Evolutionary conservation across 1,139 yeast species (phyloP), one percentile per base, ranked within the genome.

Genomic region (Hyphopichia khmerensis): DNA sequence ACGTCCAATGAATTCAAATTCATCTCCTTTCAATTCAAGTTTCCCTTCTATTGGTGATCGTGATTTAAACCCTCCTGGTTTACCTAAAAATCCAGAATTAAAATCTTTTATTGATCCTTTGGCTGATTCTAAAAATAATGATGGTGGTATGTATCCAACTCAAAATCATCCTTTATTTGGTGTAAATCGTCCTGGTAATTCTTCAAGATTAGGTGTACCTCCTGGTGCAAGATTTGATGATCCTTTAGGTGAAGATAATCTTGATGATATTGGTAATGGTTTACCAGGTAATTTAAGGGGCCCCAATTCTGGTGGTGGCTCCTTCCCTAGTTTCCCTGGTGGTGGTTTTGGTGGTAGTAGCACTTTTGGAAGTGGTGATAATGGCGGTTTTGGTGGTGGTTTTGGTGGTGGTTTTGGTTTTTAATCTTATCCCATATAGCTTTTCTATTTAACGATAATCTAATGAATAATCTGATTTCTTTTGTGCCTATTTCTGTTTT

Each of bases 131-230:
- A 47, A 47, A 0, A 47, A 41, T 26, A 51, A 55, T 21, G 64
- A 60, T 26, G 79, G 80, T 4, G 84, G 84, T 0, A 79, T 80
- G 85, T 62, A 76, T 46, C 82, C 83, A 1, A 66, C 77, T 10
- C 52, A 66, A 4, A 57, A 70, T 35, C 83, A 79, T 52, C 84
- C 84, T 0, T 47, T 80, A 9, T 79, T 79, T 49, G 59, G 53
- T 10, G 13, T 3, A 7, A 13, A 11, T 7, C 29, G 29, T 13
- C 45, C 49, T 2, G 64, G 64, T 4, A 50, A 51, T 40, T 44
- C 64, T 19, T 54, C 64, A 11, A 48, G 69, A 33, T 45, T 57
- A 38, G 67, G 70, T 16, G 75, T 67, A 3, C 79, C 80, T 10
- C 71, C 72, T 1, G 82, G 83, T 1, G 79, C 83, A 3, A 58